A percentile compares a stretch with the other conserved stretches of the same genome.
phyloP scores from a whole-genome alignment of 495 filamentous ascomycete genomes.

The Penicillium riverlandense region DNA sequence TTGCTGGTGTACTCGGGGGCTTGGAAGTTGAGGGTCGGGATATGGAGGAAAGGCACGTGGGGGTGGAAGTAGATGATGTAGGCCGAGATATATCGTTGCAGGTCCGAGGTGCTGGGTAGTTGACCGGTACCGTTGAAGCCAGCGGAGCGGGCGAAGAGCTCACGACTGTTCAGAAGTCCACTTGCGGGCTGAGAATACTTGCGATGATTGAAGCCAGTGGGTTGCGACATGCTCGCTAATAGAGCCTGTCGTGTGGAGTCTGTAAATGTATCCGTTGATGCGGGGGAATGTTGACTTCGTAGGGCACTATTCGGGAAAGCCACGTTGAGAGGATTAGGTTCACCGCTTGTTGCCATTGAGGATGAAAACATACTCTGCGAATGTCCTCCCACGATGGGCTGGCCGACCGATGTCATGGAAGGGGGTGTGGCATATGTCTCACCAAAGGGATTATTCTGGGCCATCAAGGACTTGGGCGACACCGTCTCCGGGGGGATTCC shows the following conservation, averaged over 20 bases:
- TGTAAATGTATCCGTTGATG: conserved; percentile 76
- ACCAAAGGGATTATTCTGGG: conserved; percentile 32
- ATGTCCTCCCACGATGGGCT: conserved; percentile 41
- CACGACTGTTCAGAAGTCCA: conserved; percentile 34
- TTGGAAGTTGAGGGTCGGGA: conserved; percentile 89
- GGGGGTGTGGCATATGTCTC: conserved; percentile 49
- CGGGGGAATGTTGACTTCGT: conserved; percentile 56
- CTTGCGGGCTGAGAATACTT: conserved; percentile 73
- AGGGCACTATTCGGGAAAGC: conserved; percentile 46
- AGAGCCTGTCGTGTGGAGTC: conserved; percentile 88
- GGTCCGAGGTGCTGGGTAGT: conserved; percentile 81
- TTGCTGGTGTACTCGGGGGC: conserved; percentile 58
- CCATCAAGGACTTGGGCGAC: conserved; percentile 43
- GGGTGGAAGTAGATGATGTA: conserved; percentile 96
- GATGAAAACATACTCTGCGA: conserved; percentile 52
- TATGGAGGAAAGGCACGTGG: conserved; percentile 87
- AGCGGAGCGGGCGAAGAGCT: conserved; percentile 37
- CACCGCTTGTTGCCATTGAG: conserved; percentile 49
- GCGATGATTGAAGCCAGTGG: conserved; percentile 61
- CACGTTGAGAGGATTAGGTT: conserved; percentile 48
- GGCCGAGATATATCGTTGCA: conserved; percentile 85
- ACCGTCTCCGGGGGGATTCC: conserved; percentile 37
- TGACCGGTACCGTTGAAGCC: conserved; percentile 43
- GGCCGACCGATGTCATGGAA: conserved; percentile 55
- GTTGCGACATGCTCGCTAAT: conserved; percentile 72